These are phyloP conservation scores for Parafenestella ontariensis DNA, from an alignment of 2,329 filamentous ascomycete species.

Conservation along the genomic window DNA sequence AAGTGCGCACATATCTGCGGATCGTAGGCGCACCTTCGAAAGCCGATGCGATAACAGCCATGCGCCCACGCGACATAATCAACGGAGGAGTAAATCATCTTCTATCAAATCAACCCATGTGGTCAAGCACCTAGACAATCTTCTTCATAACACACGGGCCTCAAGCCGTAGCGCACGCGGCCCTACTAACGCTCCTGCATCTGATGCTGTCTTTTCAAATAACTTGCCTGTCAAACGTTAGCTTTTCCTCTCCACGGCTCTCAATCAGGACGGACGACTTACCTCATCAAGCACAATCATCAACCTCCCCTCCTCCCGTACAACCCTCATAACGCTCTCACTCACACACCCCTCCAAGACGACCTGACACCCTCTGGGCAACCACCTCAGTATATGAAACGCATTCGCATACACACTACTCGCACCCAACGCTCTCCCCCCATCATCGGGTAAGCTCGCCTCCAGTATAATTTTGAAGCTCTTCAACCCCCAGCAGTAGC, in stretches of 20 bases:
- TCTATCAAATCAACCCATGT: too few relatives aligned
- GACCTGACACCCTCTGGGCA: slow-evolving; percentile 53
- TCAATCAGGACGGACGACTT: slow-evolving; percentile 14
- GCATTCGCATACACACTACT: slow-evolving; percentile 56
- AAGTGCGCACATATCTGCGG: too few relatives aligned
- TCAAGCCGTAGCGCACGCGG: not conserved
- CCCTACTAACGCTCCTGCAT: slow-evolving; percentile 44
- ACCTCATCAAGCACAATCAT: slow-evolving; percentile 52
- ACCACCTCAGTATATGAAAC: slow-evolving; percentile 56
- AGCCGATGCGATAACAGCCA: too few relatives aligned
- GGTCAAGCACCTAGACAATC: too few relatives aligned
- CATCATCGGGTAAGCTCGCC: slow-evolving; percentile 39
- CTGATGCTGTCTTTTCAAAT: slow-evolving; percentile 47
- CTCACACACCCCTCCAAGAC: slow-evolving; percentile 50
- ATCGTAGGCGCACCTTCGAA: too few relatives aligned
- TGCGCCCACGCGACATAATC: too few relatives aligned
- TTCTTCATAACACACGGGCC: not conserved
- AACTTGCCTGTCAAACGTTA: slow-evolving; percentile 32
- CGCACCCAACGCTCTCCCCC: slow-evolving; percentile 31
- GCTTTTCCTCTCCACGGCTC: not conserved
- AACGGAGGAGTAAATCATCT: too few relatives aligned
- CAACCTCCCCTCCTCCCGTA: slow-evolving; percentile 52
- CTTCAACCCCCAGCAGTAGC: slow-evolving; percentile 56
- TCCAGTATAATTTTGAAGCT: slow-evolving; percentile 51
- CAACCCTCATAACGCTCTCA: slow-evolving; percentile 50